Percentiles rank a stretch among this genome's conserved stretches.
Evolutionary conservation across 345 rosid species (phyloP).

Genomic region (Trapa incisa): DNA sequence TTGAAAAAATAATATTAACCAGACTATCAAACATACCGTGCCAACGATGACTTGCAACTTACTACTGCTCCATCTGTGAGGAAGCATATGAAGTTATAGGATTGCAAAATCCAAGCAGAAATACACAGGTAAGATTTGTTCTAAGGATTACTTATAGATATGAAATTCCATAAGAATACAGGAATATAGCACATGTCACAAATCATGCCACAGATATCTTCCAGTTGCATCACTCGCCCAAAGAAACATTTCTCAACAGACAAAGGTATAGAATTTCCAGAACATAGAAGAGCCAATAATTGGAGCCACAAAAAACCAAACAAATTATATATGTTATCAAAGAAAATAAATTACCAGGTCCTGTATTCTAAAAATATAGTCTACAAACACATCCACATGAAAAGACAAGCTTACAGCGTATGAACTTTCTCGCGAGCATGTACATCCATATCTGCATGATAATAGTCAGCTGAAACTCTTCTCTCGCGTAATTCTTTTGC

Average conservation of each 20-base stretch:
- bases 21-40: constrained; percentile 45
- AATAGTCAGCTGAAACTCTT: constrained; percentile 72
- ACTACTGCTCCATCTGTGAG: constrained; percentile 81
- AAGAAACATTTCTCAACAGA: not conserved
- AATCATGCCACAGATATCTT: not conserved
- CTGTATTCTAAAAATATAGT: not conserved
- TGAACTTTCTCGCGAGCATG: constrained; percentile 81
- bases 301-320: not conserved
- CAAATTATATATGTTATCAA: not conserved
- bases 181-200: not conserved
- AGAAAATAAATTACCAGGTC: not conserved
- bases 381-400: constrained; percentile 1
- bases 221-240: constrained; percentile 2
- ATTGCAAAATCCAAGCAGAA: not conserved
- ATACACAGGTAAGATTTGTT: not conserved
- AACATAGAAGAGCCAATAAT: not conserved
- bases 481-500: constrained; percentile 60
- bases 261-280: not conserved
- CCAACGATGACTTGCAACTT: constrained; percentile 96
- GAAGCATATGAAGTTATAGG: constrained; percentile 2
- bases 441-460: constrained; percentile 93
- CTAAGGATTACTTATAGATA: not conserved
- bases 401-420: constrained; percentile 33
- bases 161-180: not conserved
- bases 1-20: not conserved